Evolutionary conservation across 441 rosid genomes (phyloP), one percentile per base, ranked within the genome.

Genomic region (Gossypium davidsonii): DNA sequence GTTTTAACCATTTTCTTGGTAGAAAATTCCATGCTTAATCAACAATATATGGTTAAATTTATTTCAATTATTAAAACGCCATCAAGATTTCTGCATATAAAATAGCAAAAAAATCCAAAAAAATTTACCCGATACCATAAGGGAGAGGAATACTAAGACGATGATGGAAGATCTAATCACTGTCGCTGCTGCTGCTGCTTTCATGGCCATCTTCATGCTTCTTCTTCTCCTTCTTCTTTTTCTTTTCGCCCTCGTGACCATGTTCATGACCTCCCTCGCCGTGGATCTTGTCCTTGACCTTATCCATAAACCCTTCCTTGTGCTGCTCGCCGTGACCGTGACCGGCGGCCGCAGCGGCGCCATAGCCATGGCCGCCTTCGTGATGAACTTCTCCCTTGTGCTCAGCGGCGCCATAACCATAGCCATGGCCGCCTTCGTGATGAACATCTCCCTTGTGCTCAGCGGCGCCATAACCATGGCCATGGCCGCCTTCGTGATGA

Each of bases 221-320:
- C 84, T 89, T 80, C 67, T 88, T 79, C 62, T 90, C 59, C 83
- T 88, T 71, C 84, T 89, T 76, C 74, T 87, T 79, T 21, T 80
- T 76, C 28, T 77, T 73, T 8, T 48, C 80, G 10, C 72, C 78
- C 0, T 73, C 80, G 0, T 75, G 52, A n/a, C 55, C 65, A 1
- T 72, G 75, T 25, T 74, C 73, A 4, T 57, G 25, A 25, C 67
- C 87, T 0, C 90, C 85, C 5, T 67, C 88, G 0, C 92, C 85
- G 6, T 81, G 90, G 86, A 91, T 81, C 86, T 93, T 88, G 80
- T 86, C 89, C 82, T 92, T 89, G 75, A 89, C 64, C 87, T 90
- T 86, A 37, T 83, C 94, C 6, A 84, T 42, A 0, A 87, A 28
- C 4, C 97, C 96, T 73, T 86, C 94, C 82, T 90, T 88, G 61